These are phyloP conservation scores for Scedosporium apiospermum DNA, from an alignment of 2,329 filamentous ascomycete genomes.

Conservation along the genomic window DNA sequence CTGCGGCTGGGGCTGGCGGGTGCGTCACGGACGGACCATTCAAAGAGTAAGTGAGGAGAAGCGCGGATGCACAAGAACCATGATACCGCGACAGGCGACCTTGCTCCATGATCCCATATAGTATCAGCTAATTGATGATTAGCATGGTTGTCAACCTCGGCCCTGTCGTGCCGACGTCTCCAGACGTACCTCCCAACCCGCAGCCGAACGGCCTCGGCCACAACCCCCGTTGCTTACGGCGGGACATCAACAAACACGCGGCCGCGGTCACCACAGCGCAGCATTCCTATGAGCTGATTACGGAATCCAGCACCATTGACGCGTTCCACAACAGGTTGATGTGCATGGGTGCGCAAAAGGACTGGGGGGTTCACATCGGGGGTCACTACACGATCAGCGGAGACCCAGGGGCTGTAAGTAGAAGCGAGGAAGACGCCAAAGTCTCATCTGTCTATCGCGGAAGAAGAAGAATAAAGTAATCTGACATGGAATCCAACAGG, in stretches of 20 bases:
- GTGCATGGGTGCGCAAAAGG: slow-evolving; percentile 10
- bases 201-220: slow-evolving; percentile 21
- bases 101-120: too few species aligned
- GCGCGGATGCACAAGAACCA: too few species aligned
- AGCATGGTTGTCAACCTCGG: slow-evolving; percentile 28
- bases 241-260: slow-evolving; percentile 18
- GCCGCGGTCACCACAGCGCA: slow-evolving; percentile 18
- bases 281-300: slow-evolving; percentile 9
- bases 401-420: slow-evolving; percentile 9
- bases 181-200: slow-evolving; percentile 13
- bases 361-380: slow-evolving; percentile 21
- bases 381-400: slow-evolving; percentile 34
- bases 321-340: slow-evolving; percentile 13
- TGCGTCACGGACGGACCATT: slow-evolving; percentile 43
- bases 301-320: slow-evolving; percentile 8
- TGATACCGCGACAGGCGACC: too few species aligned
- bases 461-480: too few species aligned
- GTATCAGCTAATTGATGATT: too few species aligned
- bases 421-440: background rate
- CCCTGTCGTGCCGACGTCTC: slow-evolving; percentile 18
- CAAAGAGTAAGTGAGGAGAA: slow-evolving; percentile 18
- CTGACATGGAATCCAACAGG: slow-evolving; percentile 9
- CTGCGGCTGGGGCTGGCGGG: slow-evolving; percentile 43
- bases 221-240: slow-evolving; percentile 33
- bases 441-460: too few species aligned